These are phyloP conservation scores for Cladobotryum mycophilum DNA, from an alignment of 2,329 filamentous ascomycete species.

Conservation along the genomic window DNA sequence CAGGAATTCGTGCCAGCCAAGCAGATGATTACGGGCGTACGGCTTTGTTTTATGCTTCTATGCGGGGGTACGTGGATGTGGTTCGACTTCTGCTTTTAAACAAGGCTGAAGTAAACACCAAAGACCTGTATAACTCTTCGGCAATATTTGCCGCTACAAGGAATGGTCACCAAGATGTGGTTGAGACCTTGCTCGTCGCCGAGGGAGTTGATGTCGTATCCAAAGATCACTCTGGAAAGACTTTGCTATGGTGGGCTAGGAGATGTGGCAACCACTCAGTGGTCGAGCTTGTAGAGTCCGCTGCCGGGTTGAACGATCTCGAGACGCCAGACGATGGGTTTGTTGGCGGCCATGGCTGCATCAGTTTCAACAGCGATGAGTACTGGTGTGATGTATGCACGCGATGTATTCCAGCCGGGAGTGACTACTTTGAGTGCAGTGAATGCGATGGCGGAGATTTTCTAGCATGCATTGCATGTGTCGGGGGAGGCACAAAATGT, in stretches of 20 bases:
- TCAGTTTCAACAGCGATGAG: background rate
- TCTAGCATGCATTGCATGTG: conserved; percentile 11
- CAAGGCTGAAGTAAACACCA: background rate
- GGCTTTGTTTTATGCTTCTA: background rate
- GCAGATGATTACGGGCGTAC: background rate
- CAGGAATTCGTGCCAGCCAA: too few species aligned
- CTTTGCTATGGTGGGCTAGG: conserved; percentile 8
- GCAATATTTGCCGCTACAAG: background rate
- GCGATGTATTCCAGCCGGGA: conserved; percentile 5
- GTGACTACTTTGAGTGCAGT: conserved; percentile 5
- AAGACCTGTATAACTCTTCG: background rate
- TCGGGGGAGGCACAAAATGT: conserved; percentile 2
- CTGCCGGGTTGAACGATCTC: background rate
- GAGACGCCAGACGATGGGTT: background rate
- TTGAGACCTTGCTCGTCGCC: background rate
- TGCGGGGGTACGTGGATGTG: background rate
- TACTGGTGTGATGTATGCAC: conserved; percentile 15
- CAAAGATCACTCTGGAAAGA: conserved; percentile 3
- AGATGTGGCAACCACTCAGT: background rate
- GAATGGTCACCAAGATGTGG: conserved; percentile 8
- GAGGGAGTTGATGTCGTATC: background rate
- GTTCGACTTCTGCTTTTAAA: background rate
- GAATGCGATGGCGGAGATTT: conserved; percentile 13
- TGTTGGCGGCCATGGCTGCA: background rate
- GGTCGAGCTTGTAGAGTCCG: background rate